Evolutionary conservation across 1,284 basidiomycete species (phyloP).

Genomic region (Fomitopsis betulina): DNA sequence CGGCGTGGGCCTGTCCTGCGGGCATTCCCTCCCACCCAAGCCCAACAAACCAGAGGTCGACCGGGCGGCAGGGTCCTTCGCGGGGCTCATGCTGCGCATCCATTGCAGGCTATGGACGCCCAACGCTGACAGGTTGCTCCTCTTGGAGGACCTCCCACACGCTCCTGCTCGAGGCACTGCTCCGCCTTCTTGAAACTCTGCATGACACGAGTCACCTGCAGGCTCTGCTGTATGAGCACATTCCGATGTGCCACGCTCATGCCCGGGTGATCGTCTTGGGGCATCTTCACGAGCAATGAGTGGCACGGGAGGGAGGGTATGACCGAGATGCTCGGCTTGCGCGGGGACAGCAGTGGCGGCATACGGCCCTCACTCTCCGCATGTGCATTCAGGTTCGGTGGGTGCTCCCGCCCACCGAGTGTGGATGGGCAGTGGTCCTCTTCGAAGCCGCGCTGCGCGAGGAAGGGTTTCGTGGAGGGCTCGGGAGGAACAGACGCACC

Average conservation of each 20-base stretch:
- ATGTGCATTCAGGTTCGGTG: slow-evolving; percentile 1
- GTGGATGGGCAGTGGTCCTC: slow-evolving; percentile 14
- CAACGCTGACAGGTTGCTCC: slow-evolving; percentile 12
- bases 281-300: slow-evolving; percentile 15
- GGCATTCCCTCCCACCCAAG: slow-evolving; percentile 7
- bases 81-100: slow-evolving; percentile 28
- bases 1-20: slow-evolving; percentile 18
- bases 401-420: slow-evolving; percentile 4
- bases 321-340: slow-evolving; percentile 20
- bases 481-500: slow-evolving; percentile 47
- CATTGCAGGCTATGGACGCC: slow-evolving; percentile 9
- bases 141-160: slow-evolving; percentile 66
- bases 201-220: slow-evolving; percentile 65
- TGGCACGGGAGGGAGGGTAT: slow-evolving; percentile 28
- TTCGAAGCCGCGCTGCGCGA: slow-evolving; percentile 24
- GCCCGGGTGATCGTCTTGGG: slow-evolving; percentile 13
- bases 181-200: slow-evolving; percentile 65
- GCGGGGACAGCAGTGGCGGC: slow-evolving; percentile 30
- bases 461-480: slow-evolving; percentile 32
- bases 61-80: slow-evolving; percentile 15
- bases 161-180: slow-evolving; percentile 59
- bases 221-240: slow-evolving; percentile 58
- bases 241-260: slow-evolving; percentile 15
- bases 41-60: slow-evolving; percentile 14
- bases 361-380: slow-evolving; percentile 13